Percentiles rank a stretch among this genome's conserved stretches.
phyloP scores from a whole-genome alignment of 1,139 yeast species.

The Komagataea norvegica region DNA sequence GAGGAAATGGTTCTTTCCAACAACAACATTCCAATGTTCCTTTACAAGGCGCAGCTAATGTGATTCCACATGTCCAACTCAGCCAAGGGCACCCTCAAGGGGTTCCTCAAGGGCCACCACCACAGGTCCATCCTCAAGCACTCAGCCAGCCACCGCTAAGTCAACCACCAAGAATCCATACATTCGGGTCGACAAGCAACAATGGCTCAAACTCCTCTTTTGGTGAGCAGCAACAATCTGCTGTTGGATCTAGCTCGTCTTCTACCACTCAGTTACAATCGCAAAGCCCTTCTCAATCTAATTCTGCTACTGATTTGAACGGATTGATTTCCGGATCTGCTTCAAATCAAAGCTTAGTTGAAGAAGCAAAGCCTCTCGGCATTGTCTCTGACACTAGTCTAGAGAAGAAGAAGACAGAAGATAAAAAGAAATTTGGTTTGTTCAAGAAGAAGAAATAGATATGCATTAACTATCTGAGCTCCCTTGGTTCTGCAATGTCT shows the following conservation, averaged over 20 bases:
- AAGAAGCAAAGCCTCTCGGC: conserved; percentile 17
- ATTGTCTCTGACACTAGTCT: conserved; percentile 9
- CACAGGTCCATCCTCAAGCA: not conserved
- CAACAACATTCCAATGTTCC: not conserved
- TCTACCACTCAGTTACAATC: conserved; percentile 5
- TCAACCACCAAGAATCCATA: conserved; percentile 8
- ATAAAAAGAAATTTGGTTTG: conserved; percentile 21
- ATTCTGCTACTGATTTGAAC: conserved; percentile 8
- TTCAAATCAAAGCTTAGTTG: conserved; percentile 3
- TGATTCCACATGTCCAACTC: too few species aligned
- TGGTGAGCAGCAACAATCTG: conserved; percentile 4
- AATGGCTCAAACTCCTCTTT: conserved; percentile 9
- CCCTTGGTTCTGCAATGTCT: not conserved
- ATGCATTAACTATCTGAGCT: not conserved
- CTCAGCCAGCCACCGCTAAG: conserved; percentile 1
- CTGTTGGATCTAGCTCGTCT: conserved; percentile 6
- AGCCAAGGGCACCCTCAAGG: too few species aligned
- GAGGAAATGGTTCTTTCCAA: not conserved
- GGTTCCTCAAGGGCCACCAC: too few species aligned
- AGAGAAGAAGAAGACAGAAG: conserved; percentile 8
- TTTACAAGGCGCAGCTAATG: too few species aligned
- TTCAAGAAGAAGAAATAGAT: conserved; percentile 15
- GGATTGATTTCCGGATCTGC: not conserved
- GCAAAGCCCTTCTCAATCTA: conserved; percentile 4
- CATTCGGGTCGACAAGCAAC: conserved; percentile 1